Percentiles rank a stretch among this genome's conserved stretches.
These are phyloP conservation scores for Pichia sp. DNA, from an alignment of 1,139 yeast species.

Conservation along the genomic window DNA sequence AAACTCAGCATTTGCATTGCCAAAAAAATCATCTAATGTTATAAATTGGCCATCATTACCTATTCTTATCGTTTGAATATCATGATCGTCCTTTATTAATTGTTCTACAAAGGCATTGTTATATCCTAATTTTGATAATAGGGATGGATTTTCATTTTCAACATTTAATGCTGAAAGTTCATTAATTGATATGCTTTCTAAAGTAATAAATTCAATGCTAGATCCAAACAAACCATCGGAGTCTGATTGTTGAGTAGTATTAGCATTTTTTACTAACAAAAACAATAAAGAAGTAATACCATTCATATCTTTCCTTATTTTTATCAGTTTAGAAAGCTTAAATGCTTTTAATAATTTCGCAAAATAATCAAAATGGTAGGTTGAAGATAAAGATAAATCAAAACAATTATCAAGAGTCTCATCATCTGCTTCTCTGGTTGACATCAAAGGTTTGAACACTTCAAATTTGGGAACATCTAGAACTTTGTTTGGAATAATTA, in stretches of 20 bases:
- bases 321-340: constrained; percentile 52
- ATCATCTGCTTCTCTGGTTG: constrained; percentile 23
- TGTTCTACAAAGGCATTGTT: constrained; percentile 25
- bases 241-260: constrained; percentile 5
- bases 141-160: neutral
- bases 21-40: constrained; percentile 27
- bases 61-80: constrained; percentile 25
- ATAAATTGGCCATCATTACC: constrained; percentile 25
- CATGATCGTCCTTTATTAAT: constrained; percentile 30
- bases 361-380: constrained; percentile 49
- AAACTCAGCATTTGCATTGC: constrained; percentile 5
- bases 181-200: constrained; percentile 37
- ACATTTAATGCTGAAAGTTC: constrained; percentile 22
- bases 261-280: constrained; percentile 26
- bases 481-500: constrained; percentile 60
- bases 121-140: constrained; percentile 22
- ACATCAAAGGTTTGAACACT: constrained; percentile 24
- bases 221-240: constrained; percentile 40
- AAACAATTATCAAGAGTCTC: constrained; percentile 8
- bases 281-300: constrained; percentile 49
- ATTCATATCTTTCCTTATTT: constrained; percentile 50
- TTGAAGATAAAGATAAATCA: constrained; percentile 28
- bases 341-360: constrained; percentile 49
- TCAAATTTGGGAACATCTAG: constrained; percentile 51
- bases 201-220: constrained; percentile 53